Evolutionary conservation across 371 early-diverging fungal species (phyloP).

Genomic region (Encephalitozoon intestinalis): DNA sequence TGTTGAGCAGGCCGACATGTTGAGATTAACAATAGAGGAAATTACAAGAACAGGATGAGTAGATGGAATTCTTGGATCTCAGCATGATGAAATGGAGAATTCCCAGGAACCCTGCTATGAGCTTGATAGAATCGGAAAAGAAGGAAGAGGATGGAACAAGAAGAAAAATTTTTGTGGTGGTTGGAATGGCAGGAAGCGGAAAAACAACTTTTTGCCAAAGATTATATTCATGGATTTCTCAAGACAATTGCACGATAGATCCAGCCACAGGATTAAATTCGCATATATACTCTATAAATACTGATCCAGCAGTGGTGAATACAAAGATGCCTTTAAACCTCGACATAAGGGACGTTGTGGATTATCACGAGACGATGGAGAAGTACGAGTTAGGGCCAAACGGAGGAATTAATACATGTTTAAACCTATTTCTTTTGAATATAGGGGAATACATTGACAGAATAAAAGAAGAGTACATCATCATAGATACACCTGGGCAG

Average conservation of each 20-base stretch:
- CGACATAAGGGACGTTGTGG: slow-evolving; percentile 91
- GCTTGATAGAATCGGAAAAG: background rate
- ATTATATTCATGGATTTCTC: slow-evolving; percentile 58
- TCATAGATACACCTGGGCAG: slow-evolving; percentile 99
- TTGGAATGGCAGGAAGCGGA: slow-evolving; percentile 93
- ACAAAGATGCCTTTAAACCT: slow-evolving; percentile 86
- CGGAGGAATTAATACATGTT: slow-evolving; percentile 86
- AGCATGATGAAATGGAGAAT: background rate
- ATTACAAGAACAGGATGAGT: background rate
- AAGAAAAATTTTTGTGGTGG: slow-evolving; percentile 55
- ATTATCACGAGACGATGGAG: slow-evolving; percentile 95
- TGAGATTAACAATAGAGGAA: background rate
- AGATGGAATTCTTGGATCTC: background rate
- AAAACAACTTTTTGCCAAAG: slow-evolving; percentile 91
- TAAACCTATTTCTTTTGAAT: slow-evolving; percentile 89
- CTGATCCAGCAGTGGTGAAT: slow-evolving; percentile 88
- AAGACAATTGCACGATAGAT: slow-evolving; percentile 37
- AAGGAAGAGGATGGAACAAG: background rate
- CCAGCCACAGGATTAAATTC: slow-evolving; percentile 48
- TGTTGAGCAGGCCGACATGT: background rate
- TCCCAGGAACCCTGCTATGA: background rate
- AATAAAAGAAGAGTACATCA: slow-evolving; percentile 62
- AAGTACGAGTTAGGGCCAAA: slow-evolving; percentile 95
- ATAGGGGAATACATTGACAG: slow-evolving; percentile 75
- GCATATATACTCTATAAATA: slow-evolving; percentile 66